Evolutionary conservation across 345 rosid species (phyloP).

Genomic region (Salix koriyanagi): DNA sequence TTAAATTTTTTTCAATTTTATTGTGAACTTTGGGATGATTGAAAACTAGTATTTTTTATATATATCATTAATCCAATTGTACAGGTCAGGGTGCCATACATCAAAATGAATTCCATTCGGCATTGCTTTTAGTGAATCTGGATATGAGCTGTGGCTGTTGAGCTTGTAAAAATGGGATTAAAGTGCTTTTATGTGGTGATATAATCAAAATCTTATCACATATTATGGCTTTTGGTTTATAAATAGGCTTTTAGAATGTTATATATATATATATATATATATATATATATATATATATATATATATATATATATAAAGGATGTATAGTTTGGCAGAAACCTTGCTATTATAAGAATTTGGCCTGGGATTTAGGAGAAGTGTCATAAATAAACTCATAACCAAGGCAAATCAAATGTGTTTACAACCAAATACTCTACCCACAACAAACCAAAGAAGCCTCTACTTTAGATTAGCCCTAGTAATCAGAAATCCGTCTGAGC

Average conservation of each 20-base stretch:
- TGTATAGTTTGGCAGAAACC: neutral
- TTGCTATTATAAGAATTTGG: neutral
- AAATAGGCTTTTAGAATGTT: too few species aligned
- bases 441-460: neutral
- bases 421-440: neutral
- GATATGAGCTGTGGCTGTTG: too few species aligned
- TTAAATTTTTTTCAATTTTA: too few species aligned
- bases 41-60: too few species aligned
- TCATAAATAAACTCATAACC: neutral
- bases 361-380: neutral
- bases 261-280: too few species aligned
- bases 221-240: too few species aligned
- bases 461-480: neutral
- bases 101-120: neutral
- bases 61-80: neutral
- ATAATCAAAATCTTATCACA: too few species aligned
- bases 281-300: too few species aligned
- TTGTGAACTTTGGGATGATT: too few species aligned
- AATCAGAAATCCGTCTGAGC: constrained; percentile 2
- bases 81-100: neutral
- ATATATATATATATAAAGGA: too few species aligned
- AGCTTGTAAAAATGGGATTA: too few species aligned
- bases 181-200: too few species aligned
- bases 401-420: neutral
- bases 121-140: neutral